Conservation (phyloP, 2,329 filamentous ascomycete species). For the Paecilomyces variotii region DNA sequence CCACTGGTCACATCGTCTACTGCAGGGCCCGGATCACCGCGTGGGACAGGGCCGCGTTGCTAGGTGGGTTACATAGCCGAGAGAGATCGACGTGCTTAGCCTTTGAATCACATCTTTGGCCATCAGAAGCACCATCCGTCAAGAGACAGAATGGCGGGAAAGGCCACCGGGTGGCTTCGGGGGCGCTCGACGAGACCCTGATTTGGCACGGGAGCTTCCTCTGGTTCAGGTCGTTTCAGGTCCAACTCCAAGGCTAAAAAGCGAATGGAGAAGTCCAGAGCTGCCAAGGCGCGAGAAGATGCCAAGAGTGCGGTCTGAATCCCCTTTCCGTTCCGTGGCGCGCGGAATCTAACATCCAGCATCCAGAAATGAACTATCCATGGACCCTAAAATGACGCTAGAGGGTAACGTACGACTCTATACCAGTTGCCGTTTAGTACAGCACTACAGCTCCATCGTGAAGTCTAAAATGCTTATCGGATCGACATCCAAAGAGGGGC, state of each 20-base stretch:
- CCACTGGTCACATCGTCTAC: not conserved
- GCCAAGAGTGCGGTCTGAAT: not conserved
- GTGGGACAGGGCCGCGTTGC: not conserved
- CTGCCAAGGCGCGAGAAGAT: not conserved
- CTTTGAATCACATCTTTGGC: not conserved
- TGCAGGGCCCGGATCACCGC: not conserved
- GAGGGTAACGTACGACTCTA: not conserved
- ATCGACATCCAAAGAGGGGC: not conserved
- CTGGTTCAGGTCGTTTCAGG: not conserved
- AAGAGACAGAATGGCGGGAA: not conserved
- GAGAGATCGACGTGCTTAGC: not conserved
- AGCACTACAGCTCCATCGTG: not conserved
- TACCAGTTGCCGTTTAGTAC: not conserved
- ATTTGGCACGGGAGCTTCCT: not conserved
- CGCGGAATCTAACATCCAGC: not conserved
- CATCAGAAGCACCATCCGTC: not conserved
- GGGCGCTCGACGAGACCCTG: not conserved
- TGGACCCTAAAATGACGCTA: not conserved
- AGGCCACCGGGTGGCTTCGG: not conserved
- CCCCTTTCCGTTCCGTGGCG: not conserved
- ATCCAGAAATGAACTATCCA: not conserved
- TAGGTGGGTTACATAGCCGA: not conserved
- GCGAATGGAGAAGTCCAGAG: not conserved
- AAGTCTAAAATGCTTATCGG: not conserved
- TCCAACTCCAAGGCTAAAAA: not conserved